phyloP scores from a whole-genome alignment of 169 alveolate genomes.

The Eimeria praecox region DNA sequence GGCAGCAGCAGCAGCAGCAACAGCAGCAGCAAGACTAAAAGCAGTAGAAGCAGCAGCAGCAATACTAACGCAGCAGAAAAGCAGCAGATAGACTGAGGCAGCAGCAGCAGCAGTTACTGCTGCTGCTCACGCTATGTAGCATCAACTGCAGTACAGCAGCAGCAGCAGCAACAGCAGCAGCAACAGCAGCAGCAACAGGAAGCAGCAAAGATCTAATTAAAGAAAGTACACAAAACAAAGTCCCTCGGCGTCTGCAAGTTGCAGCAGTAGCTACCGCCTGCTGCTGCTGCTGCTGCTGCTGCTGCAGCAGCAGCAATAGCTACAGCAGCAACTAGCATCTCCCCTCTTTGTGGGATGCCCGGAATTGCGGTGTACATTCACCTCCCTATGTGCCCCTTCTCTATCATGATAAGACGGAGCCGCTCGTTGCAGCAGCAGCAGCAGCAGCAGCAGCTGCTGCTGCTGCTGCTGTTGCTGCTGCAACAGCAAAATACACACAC shows the following conservation, averaged over 20 bases:
- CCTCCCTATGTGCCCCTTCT: background rate
- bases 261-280: background rate
- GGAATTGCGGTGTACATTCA: background rate
- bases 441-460: constrained; percentile 7
- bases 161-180: background rate
- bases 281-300: background rate
- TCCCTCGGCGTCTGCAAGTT: background rate
- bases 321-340: background rate
- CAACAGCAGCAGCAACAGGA: background rate
- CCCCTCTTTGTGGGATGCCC: constrained; percentile 35
- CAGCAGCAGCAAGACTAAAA: constrained; percentile 24
- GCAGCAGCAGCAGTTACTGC: constrained; percentile 13
- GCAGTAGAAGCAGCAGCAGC: constrained; percentile 5
- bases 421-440: constrained; percentile 23
- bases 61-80: too few species aligned
- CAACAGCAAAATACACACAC: background rate
- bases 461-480: constrained; percentile 22
- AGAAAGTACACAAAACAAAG: background rate
- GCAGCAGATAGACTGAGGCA: too few species aligned
- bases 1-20: background rate
- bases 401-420: background rate
- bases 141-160: background rate
- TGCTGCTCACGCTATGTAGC: background rate
- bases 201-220: background rate
- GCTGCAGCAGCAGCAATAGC: constrained; percentile 24